Evolutionary conservation across 805 yeast species (phyloP), one percentile per base, ranked within the genome.

Genomic region (Lachancea kluyveri): DNA sequence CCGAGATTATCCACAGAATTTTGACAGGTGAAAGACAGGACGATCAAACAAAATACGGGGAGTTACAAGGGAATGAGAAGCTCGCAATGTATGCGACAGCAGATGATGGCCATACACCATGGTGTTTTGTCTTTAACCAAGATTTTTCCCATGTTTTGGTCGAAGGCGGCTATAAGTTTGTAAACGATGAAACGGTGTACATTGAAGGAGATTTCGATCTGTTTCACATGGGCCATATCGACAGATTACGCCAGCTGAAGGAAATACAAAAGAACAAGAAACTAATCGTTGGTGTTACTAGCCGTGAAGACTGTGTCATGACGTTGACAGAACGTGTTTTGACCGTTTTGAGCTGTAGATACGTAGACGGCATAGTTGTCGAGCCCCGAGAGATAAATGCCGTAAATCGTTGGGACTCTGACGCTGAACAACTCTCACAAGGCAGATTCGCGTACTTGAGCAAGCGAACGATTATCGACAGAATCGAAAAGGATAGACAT

Each of bases 1-100:
- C 98, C 0, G 97, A 92, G 51, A 68, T 92, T 34, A 95, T 92
- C 34, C 92, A 88, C 16, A 68, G 97, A 40, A 82, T 92, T 79
- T 67, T 92, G 39, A 42, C 46, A 12, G 48, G 54, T 4, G 14
- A 37, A 18, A 17, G 17, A 12, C 12, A 16, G 4, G 11, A 25
- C 8, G 27, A 22, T 6, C 15, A 13, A 2, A n/a, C n/a, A n/a
- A n/a, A n/a, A n/a, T n/a, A n/a, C n/a, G n/a, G n/a, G n/a, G 26
- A 22, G n/a, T 19, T 26, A 20, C 48, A 52, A 3, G 40, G 36
- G 7, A 3, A 33, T 6, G 39, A 41, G 1, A 39, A 52, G 12
- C 36, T 72, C 15, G 49, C 50, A 27, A 59, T 52, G 28, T 86
- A 84, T 51, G 80, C 88, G 4, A 67, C 77, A 2, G 84, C 68